phyloP scores from a whole-genome alignment of 2,329 filamentous ascomycete species.

The Pseudogymnoascus sp. region DNA sequence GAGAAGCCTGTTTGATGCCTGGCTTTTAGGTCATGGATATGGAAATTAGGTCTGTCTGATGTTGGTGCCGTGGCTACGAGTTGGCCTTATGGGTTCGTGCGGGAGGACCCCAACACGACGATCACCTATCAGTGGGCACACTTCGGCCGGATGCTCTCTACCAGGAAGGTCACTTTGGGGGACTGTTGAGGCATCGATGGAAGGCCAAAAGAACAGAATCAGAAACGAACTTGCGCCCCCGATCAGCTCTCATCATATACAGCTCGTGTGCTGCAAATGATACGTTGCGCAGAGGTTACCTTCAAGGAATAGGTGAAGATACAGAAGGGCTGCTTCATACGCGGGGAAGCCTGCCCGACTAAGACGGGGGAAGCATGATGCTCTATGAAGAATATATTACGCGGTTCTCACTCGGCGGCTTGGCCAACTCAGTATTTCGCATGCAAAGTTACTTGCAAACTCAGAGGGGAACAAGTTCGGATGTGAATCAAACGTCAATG shows the following conservation, averaged over 20 bases:
- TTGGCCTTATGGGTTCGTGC: neutral
- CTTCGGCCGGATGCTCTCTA: too few relatives aligned
- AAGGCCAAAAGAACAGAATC: neutral
- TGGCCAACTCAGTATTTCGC: neutral
- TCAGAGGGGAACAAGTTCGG: neutral
- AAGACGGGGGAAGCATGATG: too few relatives aligned
- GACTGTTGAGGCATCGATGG: neutral
- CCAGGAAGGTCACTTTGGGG: neutral
- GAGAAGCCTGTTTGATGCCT: constrained; percentile 2
- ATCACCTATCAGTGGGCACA: neutral
- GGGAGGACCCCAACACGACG: neutral
- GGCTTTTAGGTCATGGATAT: neutral
- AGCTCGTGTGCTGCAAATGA: neutral
- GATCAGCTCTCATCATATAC: neutral
- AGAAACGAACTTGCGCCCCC: neutral
- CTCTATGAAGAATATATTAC: neutral
- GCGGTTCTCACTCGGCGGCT: neutral
- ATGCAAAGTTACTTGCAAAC: neutral
- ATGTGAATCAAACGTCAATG: neutral
- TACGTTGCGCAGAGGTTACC: neutral
- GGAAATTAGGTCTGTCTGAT: neutral
- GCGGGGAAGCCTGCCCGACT: neutral
- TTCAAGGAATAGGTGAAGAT: neutral
- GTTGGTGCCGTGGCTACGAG: neutral
- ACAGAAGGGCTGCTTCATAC: neutral